Evolutionary conservation across 257 asterid genomes (phyloP), one percentile per base, ranked within the genome.

Genomic region (Cinchona pubescens): DNA sequence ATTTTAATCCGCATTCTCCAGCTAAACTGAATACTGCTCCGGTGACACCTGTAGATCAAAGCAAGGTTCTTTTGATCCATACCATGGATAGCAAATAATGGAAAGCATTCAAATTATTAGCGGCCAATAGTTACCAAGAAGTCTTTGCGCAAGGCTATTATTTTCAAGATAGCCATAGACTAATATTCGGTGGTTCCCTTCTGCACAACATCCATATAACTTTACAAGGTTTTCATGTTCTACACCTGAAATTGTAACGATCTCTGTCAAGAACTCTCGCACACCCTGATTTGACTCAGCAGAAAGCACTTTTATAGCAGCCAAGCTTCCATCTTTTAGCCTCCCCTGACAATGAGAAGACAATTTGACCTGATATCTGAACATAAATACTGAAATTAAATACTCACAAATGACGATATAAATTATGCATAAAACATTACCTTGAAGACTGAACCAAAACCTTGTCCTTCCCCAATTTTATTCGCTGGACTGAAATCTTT

Each of bases 121-220:
- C 19, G 43, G 23, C 21, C 42, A 19, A 25, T 62, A 77, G 60
- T 86, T 84, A 94, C 99, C 94, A 27, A 90, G 86, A 84, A 92
- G 97, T 74, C 92, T 88, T 85, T 81, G 97, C 79, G 97, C 90
- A 74, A 94, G 89, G 86, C 99, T 94, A 69, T 89, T 90, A 55
- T 94, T 89, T 85, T 92, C 97, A 45, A 90, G 90, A 83, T 92
- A 92, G 82, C 92, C 91, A 37, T 94, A 94, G 27, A 94, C 99
- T 89, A 94, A 79, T 51, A 92, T 90, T 83, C 97, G 87, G 38
- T 88, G 92, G 59, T 78, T 73, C 59, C 83, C 81, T 82, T 92
- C 99, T 3, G 84, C 87, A 87, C 97, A 94, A 79, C 99, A 94
- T 56, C 99, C 99, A 30, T 79, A 83, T 84, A 94, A 75, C 79